Evolutionary conservation across 2,329 filamentous ascomycete genomes (phyloP).

Genomic region (Thermomyces lanuginosus): DNA sequence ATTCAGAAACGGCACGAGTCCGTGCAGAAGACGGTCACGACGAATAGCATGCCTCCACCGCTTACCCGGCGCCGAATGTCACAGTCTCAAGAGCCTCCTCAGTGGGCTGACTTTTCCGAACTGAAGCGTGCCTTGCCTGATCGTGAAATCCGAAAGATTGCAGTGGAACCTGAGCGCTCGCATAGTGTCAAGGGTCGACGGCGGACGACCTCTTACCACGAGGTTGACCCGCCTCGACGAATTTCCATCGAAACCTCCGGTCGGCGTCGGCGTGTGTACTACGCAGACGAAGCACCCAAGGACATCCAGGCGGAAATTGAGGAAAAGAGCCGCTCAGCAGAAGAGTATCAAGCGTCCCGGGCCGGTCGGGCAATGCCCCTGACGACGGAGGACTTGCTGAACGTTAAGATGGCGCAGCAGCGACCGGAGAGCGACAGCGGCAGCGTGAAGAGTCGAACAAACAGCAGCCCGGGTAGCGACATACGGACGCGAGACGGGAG

Average conservation of each 20-base stretch:
- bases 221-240: slow-evolving; percentile 15
- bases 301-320: slow-evolving; percentile 13
- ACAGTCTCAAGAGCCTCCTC: slow-evolving; percentile 8
- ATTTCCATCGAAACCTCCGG: slow-evolving; percentile 20
- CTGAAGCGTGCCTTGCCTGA: slow-evolving; percentile 18
- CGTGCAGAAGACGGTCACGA: slow-evolving; percentile 17
- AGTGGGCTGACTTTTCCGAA: slow-evolving; percentile 21
- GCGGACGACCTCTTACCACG: slow-evolving; percentile 18
- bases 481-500: slow-evolving; percentile 19
- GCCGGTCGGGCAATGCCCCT: slow-evolving; percentile 15
- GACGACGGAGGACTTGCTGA: slow-evolving; percentile 19
- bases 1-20: slow-evolving; percentile 21
- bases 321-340: slow-evolving; percentile 21
- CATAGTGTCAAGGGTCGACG: slow-evolving; percentile 16
- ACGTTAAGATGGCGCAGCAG: slow-evolving; percentile 14
- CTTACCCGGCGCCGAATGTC: slow-evolving; percentile 16
- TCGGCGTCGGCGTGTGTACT: slow-evolving; percentile 19
- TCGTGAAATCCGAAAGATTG: slow-evolving; percentile 14
- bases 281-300: slow-evolving; percentile 9
- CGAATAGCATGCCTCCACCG: slow-evolving; percentile 12
- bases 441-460: slow-evolving; percentile 26
- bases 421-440: slow-evolving; percentile 23
- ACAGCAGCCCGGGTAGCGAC: slow-evolving; percentile 26
- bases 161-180: slow-evolving; percentile 17
- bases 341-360: slow-evolving; percentile 25